These are phyloP conservation scores for Chytriomyces sp. DNA, from an alignment of 192 early-diverging fungal species.

Conservation along the genomic window DNA sequence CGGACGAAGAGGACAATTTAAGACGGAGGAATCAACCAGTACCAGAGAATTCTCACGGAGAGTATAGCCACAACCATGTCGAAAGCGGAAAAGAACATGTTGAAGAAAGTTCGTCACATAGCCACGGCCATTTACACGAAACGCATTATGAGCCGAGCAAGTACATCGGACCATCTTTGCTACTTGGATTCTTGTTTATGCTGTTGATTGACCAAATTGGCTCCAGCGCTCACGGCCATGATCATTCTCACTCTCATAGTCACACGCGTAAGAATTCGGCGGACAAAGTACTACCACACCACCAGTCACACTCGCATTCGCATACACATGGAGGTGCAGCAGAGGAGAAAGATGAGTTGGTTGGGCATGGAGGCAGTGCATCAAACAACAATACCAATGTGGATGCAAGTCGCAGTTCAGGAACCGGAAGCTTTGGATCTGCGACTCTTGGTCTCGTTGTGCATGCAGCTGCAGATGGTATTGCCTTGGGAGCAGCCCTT, in stretches of 20 bases:
- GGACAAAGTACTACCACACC: background rate
- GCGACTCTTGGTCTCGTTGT: conserved; percentile 94
- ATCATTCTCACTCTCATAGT: conserved; percentile 27
- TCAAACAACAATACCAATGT: too few species aligned
- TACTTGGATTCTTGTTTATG: conserved; percentile 87
- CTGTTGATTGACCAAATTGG: conserved; percentile 81
- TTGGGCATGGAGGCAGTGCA: background rate
- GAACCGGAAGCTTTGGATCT: conserved; percentile 22
- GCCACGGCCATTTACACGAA: background rate
- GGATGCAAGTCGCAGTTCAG: background rate
- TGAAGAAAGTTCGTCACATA: too few species aligned
- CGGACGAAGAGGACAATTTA: background rate
- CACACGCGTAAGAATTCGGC: conserved; percentile 2
- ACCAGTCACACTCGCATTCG: conserved; percentile 7
- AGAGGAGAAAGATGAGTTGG: conserved; percentile 13
- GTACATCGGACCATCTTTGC: conserved; percentile 78
- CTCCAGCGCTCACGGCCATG: conserved; percentile 28
- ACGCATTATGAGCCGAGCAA: conserved; percentile 45
- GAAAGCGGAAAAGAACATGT: too few species aligned
- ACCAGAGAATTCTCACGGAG: background rate
- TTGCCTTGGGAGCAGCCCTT: conserved; percentile 89
- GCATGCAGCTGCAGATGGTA: conserved; percentile 93
- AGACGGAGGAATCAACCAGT: background rate
- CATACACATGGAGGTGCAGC: conserved; percentile 9
- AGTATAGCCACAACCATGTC: conserved; percentile 8